phyloP scores from a whole-genome alignment of 2,329 filamentous ascomycete species.

The Diaporthe sp. region DNA sequence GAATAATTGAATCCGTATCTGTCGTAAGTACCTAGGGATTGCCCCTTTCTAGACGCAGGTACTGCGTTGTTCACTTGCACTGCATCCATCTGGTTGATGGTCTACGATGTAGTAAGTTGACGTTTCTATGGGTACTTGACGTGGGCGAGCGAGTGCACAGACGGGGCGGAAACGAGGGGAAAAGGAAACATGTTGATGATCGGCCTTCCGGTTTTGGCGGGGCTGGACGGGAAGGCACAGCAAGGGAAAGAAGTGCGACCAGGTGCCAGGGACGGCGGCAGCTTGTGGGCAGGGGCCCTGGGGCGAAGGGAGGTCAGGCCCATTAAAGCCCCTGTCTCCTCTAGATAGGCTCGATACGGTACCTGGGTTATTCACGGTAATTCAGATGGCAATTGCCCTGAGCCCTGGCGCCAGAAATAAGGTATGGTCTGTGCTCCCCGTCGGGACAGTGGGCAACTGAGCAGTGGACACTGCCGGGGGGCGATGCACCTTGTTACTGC shows the following conservation, averaged over 20 bases:
- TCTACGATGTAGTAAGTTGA: too few species aligned
- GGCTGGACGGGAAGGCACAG: constrained; percentile 25
- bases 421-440: constrained; percentile 30
- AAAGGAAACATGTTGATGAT: constrained; percentile 8
- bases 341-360: constrained; percentile 2
- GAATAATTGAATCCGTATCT: not conserved
- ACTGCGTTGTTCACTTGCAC: not conserved
- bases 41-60: not conserved
- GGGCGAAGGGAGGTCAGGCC: not conserved
- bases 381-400: constrained; percentile 7
- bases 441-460: not conserved
- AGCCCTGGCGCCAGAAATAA: constrained; percentile 28
- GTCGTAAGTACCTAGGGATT: not conserved
- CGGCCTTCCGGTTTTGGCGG: constrained; percentile 25
- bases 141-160: not conserved
- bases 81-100: not conserved
- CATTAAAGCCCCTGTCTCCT: constrained; percentile 30
- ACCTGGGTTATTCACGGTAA: not conserved
- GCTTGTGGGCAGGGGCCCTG: constrained; percentile 5
- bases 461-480: not conserved
- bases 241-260: not conserved
- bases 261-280: constrained; percentile 4
- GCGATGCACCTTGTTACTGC: not conserved
- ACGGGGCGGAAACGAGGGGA: constrained; percentile 12
- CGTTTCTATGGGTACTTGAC: not conserved